Evolutionary conservation across 257 asterid genomes (phyloP), one percentile per base, ranked within the genome.

Genomic region (Asclepias syriaca): DNA sequence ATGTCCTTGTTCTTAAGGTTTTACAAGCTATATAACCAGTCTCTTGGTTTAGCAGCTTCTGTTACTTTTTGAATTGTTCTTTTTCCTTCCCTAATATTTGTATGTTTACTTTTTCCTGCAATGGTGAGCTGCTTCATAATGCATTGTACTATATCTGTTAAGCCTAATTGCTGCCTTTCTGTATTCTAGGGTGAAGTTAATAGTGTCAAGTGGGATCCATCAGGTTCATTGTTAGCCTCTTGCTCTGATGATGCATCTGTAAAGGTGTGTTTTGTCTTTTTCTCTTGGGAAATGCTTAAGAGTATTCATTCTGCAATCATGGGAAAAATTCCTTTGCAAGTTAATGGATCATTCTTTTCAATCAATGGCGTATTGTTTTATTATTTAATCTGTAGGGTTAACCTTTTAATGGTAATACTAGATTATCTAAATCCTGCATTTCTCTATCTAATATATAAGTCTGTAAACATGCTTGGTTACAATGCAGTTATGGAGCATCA

Each of bases 101-200:
- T 54, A 51, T 51, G 73, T 32, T 69, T 19, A 53, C 6, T n/a
- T 63, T 6, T 37, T 60, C 14, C 15, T 16, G 27, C 68, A 32
- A 16, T 16, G 49, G 39, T 29, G 49, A 7, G 27, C 49, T 63
- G 6, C 49, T 37, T 1, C 37, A 32, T 37, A 10, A 61, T 32
- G 13, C 5, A 5, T 61, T 61, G 34, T 29, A 29, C 43, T 14
- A 11, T 2, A 61, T 32, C 19, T 29, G 39, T 39, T 58, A 69
- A 43, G 48, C n/a, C 66, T 70, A n/a, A 39, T 13, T 43, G 27
- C 22, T 43, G 21, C 21, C 45, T 13, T 6, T 64, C 63, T 53
- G 67, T n/a, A 18, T 29, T 65, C 55, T 80, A 81, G 85, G 85
- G 82, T 71, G 85, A 77, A 65, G 85, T 77, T 74, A 81, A 77